Evolutionary conservation across 2,329 filamentous ascomycete genomes (phyloP), one percentile per base, ranked within the genome.

Genomic region (Aureobasidium sp.): DNA sequence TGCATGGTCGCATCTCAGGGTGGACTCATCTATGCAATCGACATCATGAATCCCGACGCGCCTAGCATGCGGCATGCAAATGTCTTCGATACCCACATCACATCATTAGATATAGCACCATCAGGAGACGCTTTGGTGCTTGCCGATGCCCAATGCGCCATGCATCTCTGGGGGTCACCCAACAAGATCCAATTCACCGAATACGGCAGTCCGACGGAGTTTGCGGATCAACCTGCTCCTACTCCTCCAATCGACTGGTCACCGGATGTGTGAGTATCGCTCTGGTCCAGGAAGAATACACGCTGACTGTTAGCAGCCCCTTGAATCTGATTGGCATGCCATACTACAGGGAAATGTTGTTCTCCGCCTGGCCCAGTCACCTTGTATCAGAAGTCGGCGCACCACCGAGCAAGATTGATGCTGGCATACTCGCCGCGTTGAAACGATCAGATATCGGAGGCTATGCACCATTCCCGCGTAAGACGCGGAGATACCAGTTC

Each of bases 21-120:
- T 47, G 94, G 95, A 1, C 91, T 97, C 74, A 89, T 99, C 73
- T 93, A 99, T 72, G 88, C 97, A 15, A 91, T 97, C 56, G 94
- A 99, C 73, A 83, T 99, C 5, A 91, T 95, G 85, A 96, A 96
- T 65, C 90, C 91, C 0, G 92, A 95, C 70, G 87, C 90, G 22
- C 91, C 90, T 71, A 92, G 89, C 67, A 85, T 96, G 57, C 85
- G 89, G 56, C 91, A 95, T 75, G 87, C 89, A 37, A 91, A 92
- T 68, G 84, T 92, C 5, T 82, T 87, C 64, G 79, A 81, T 31
- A 83, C 82, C 0, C 90, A 88, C 67, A 82, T 96, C 67, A 86
- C 85, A 63, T 87, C 89, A 66, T 85, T 97, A 66, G 91, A 96
- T 68, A 86, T 97, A 67, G 90, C 92, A 3, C 87, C 90, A 0